Evolutionary conservation across 2,329 filamentous ascomycete species (phyloP), one percentile per base, ranked within the genome.

Genomic region (Sodiomyces alkalinus): DNA sequence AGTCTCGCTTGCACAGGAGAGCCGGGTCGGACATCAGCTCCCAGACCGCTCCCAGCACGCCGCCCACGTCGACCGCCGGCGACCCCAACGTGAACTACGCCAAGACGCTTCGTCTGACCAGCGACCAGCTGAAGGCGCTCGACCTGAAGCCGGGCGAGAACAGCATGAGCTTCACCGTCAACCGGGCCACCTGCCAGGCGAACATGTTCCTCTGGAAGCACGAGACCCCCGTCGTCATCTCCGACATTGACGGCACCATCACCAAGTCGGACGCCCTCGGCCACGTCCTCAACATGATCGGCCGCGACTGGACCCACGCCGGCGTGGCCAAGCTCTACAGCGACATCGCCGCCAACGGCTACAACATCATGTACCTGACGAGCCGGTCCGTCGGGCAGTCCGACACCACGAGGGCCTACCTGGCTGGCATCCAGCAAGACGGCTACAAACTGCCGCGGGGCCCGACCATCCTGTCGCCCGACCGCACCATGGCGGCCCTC

Each of bases 331-430:
- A 98, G 56, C 66, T 98, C 7, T 98, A 96, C 55, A 90, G 80
- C 27, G 92, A 98, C 41, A 98, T 98, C 41, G 74, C 76, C 1
- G 75, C 79, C 42, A 98, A 98, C 45, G 90, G 90, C 6, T 98
- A 96, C 63, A 96, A 98, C 51, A 92, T 98, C 47, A 85, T 98
- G 69, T 98, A 98, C 49, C 67, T 98, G 25, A 98, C 90, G 1
- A 92, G 81, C 48, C 76, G 90, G 28, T 90, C 82, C 10, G 86
- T 96, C 25, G 92, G 90, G 0, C 86, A 92, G 52, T 81, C 90
- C 11, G 90, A 98, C 52, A 85, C 64, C 0, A 98, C 90, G 2
- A 65, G 90, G 33, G 71, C 82, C 0, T 98, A 98, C 49, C 64
- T 98, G 3, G 79, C 86, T 33, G 85, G 86, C 16, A 83, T 98